Evolutionary conservation across 2,329 filamentous ascomycete species (phyloP).

Genomic region (Coniochaeta sp.): DNA sequence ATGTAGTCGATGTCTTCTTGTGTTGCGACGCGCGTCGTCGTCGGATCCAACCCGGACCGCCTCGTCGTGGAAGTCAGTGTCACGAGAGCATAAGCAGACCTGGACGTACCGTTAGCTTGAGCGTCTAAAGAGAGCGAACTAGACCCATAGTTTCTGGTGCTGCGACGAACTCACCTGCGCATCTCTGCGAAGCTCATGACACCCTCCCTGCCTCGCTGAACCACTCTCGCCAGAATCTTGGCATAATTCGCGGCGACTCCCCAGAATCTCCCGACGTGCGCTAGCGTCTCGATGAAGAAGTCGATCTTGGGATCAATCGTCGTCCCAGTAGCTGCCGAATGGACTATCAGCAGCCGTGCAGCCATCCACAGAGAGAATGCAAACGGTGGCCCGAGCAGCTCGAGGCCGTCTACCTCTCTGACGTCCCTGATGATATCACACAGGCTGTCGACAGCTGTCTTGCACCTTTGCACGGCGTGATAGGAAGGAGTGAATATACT

Average conservation of each 20-base stretch:
- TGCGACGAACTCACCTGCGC: slow-evolving; percentile 25
- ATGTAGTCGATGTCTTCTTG: slow-evolving; percentile 34
- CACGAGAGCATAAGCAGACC: slow-evolving; percentile 28
- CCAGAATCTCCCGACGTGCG: slow-evolving; percentile 34
- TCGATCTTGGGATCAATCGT: slow-evolving; percentile 30
- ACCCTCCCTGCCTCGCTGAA: slow-evolving; percentile 27
- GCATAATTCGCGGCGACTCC: slow-evolving; percentile 35
- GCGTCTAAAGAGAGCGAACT: background rate
- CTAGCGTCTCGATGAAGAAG: slow-evolving; percentile 34
- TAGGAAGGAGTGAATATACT: slow-evolving; percentile 34
- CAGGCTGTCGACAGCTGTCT: slow-evolving; percentile 35
- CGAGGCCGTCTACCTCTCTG: slow-evolving; percentile 32
- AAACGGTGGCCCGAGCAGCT: slow-evolving; percentile 34
- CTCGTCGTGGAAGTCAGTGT: slow-evolving; percentile 26
- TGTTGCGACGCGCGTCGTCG: slow-evolving; percentile 28
- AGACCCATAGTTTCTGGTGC: background rate
- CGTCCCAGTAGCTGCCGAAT: slow-evolving; percentile 28
- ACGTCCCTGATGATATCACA: slow-evolving; percentile 35
- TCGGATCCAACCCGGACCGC: slow-evolving; percentile 28
- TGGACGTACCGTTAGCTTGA: slow-evolving; percentile 10
- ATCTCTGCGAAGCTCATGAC: slow-evolving; percentile 29
- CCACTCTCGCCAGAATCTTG: slow-evolving; percentile 29
- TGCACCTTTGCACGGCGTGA: slow-evolving; percentile 36
- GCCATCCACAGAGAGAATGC: slow-evolving; percentile 37
- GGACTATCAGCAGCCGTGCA: slow-evolving; percentile 30